Percentiles rank a stretch among this genome's conserved stretches.
Evolutionary conservation across 495 filamentous ascomycete genomes (phyloP).

Genomic region (Penicillium odoratum): DNA sequence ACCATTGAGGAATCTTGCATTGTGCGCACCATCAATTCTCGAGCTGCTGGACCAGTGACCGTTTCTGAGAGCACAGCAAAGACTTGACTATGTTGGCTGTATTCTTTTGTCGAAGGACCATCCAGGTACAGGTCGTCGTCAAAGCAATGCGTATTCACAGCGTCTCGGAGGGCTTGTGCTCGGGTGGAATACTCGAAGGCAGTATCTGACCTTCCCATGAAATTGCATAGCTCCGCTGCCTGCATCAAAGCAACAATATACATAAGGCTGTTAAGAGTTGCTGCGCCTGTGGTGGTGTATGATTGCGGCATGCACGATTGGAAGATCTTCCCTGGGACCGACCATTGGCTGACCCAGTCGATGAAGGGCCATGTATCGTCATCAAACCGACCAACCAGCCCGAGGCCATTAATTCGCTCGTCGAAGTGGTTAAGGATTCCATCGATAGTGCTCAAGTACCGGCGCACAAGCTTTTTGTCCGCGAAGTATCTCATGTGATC

Average conservation of each 20-base stretch:
- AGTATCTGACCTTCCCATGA: slow-evolving; percentile 15
- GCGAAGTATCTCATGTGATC: slow-evolving; percentile 28
- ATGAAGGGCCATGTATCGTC: slow-evolving; percentile 28
- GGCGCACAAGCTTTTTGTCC: slow-evolving; percentile 14
- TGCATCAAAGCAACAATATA: slow-evolving; percentile 10
- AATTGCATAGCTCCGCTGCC: slow-evolving; percentile 21
- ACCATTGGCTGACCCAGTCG: slow-evolving; percentile 30
- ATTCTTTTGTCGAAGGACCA: slow-evolving; percentile 18
- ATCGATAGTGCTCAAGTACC: slow-evolving; percentile 24
- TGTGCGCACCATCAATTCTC: slow-evolving; percentile 6
- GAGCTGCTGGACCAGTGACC: slow-evolving; percentile 12
- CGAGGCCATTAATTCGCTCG: slow-evolving; percentile 15
- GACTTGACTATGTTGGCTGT: slow-evolving; percentile 29
- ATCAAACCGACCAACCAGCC: slow-evolving; percentile 24
- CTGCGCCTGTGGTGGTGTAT: slow-evolving; percentile 12
- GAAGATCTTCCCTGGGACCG: slow-evolving; percentile 21
- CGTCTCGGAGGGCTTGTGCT: slow-evolving; percentile 13
- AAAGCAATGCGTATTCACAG: slow-evolving; percentile 21
- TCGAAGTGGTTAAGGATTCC: slow-evolving; percentile 27
- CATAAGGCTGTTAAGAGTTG: background rate
- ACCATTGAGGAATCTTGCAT: slow-evolving; percentile 10
- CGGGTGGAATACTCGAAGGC: slow-evolving; percentile 22
- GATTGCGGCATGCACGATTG: slow-evolving; percentile 22
- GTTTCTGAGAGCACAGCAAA: slow-evolving; percentile 27
- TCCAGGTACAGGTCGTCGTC: slow-evolving; percentile 16